Evolutionary conservation across 164 flowering plant species (phyloP).

Genomic region (Annona squamosa): DNA sequence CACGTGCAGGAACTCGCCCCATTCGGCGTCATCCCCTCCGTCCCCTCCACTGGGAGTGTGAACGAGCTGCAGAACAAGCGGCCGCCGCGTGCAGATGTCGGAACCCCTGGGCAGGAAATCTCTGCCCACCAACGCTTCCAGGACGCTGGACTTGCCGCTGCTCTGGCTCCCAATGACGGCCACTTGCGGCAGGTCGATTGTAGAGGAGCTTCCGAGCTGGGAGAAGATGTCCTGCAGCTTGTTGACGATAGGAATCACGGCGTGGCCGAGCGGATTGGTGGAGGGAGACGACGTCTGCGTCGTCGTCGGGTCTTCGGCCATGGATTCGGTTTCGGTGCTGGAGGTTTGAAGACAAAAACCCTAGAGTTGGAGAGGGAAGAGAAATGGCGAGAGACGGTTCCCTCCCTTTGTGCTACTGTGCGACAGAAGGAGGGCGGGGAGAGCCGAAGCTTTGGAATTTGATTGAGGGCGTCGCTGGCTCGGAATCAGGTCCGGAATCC

Average conservation of each 20-base stretch:
- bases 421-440: neutral
- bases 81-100: conserved; percentile 90
- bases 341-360: neutral
- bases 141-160: conserved; percentile 91
- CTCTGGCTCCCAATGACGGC: conserved; percentile 95
- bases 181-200: conserved; percentile 86
- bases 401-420: neutral
- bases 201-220: conserved; percentile 60
- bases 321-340: neutral
- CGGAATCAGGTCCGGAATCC: neutral
- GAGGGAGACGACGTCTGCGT: conserved; percentile 1
- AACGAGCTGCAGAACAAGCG: conserved; percentile 81
- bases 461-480: neutral
- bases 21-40: conserved; percentile 59
- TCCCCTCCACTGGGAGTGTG: conserved; percentile 52
- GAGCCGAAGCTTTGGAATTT: neutral
- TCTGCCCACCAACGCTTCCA: conserved; percentile 88
- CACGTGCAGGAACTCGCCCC: conserved; percentile 85
- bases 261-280: conserved; percentile 25
- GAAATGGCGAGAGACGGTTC: neutral
- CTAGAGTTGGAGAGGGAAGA: neutral
- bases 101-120: conserved; percentile 82
- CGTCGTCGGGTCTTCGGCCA: conserved; percentile 25
- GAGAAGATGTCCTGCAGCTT: conserved; percentile 92
- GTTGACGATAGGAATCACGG: conserved; percentile 87